Conservation (phyloP, 1,284 basidiomycete genomes). For the Microbotryomycetes sp. region DNA sequence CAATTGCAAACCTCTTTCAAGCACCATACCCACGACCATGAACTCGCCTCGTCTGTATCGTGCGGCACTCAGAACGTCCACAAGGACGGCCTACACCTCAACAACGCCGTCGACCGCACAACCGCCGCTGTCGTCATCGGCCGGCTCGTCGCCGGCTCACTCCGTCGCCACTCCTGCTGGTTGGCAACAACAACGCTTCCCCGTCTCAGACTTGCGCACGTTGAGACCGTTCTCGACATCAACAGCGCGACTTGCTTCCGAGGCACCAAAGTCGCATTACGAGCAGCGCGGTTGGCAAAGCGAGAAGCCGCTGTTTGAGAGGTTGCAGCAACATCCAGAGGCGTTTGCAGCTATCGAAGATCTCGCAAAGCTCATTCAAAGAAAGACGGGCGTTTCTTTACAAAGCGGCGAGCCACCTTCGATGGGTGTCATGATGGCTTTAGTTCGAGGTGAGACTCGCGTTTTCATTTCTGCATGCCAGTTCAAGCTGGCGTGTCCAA, state of each 20-base stretch:
- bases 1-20: no score
- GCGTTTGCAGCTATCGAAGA: slow-evolving; percentile 20
- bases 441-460: neutral
- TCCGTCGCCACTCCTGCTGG: neutral
- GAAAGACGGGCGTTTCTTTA: slow-evolving; percentile 30
- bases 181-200: neutral
- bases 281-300: neutral
- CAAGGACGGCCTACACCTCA: neutral
- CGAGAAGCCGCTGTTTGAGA: slow-evolving; percentile 15
- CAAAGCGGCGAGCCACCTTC: slow-evolving; percentile 20
- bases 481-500: neutral
- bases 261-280: neutral
- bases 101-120: neutral
- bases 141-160: no score
- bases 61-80: neutral
- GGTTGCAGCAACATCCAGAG: slow-evolving; percentile 16
- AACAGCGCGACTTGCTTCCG: neutral
- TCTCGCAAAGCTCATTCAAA: slow-evolving; percentile 14
- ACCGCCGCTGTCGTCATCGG: neutral
- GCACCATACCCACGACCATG: neutral
- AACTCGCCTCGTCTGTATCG: neutral
- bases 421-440: slow-evolving; percentile 26
- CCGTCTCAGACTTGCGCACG: neutral
- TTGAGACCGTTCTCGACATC: neutral
- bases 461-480: neutral